A percentile compares a stretch with the other conserved stretches of the same genome.
Evolutionary conservation across 805 yeast species (phyloP).

Genomic region (Spathaspora hagerdaliae): DNA sequence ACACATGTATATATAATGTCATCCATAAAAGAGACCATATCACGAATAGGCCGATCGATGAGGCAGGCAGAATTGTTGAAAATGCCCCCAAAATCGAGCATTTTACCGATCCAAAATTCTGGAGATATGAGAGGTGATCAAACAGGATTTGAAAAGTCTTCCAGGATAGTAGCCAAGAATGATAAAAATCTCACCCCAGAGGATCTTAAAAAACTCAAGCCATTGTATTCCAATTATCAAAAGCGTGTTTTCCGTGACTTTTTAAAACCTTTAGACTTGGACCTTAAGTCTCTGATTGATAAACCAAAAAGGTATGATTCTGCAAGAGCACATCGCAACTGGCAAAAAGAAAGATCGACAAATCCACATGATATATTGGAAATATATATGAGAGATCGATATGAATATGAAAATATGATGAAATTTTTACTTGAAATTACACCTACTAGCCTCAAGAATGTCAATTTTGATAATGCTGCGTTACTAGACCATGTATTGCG

Average conservation of each 20-base stretch:
- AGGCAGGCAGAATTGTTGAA: slow-evolving; percentile 19
- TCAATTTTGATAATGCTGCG: slow-evolving; percentile 10
- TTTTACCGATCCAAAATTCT: no score
- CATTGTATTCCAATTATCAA: slow-evolving; percentile 13
- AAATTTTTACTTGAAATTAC: slow-evolving; percentile 26
- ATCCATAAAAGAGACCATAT: slow-evolving; percentile 30
- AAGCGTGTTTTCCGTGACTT: slow-evolving; percentile 26
- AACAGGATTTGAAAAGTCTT: background rate
- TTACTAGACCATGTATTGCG: slow-evolving; percentile 13
- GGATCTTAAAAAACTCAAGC: slow-evolving; percentile 1
- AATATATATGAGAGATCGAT: slow-evolving; percentile 24
- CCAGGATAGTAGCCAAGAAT: background rate
- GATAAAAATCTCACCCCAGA: slow-evolving; percentile 3
- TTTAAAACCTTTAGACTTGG: slow-evolving; percentile 29
- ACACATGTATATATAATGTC: slow-evolving; percentile 15
- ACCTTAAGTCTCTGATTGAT: slow-evolving; percentile 28
- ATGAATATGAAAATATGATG: slow-evolving; percentile 29
- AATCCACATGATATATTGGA: slow-evolving; percentile 18
- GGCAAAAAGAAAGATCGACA: slow-evolving; percentile 17
- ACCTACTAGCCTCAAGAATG: slow-evolving; percentile 24
- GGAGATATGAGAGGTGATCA: background rate
- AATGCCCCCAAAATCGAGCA: background rate
- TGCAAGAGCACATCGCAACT: slow-evolving; percentile 20
- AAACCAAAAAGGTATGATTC: slow-evolving; percentile 18
- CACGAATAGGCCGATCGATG: slow-evolving; percentile 28